Evolutionary conservation across 129 eudicot species (phyloP).

Genomic region (Scalesia atractyloides): DNA sequence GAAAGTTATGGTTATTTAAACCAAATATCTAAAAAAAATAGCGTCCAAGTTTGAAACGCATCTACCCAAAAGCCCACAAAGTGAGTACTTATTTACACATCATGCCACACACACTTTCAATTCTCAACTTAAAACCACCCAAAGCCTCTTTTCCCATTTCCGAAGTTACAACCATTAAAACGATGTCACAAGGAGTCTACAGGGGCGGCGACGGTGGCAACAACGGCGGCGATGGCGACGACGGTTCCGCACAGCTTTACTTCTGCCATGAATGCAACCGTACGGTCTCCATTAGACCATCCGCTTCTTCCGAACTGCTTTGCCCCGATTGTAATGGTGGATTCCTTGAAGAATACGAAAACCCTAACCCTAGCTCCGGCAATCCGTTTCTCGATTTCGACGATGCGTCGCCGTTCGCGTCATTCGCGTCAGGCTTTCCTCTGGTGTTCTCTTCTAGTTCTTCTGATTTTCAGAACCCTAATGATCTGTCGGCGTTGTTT

Average conservation of each 20-base stretch:
- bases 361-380: conserved; percentile 47
- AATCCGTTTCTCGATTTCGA: conserved; percentile 38
- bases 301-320: conserved; percentile 47
- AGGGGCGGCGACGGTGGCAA: conserved; percentile 16
- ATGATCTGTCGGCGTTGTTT: conserved; percentile 41
- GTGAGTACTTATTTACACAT: background rate
- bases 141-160: background rate
- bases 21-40: no score
- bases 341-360: conserved; percentile 72
- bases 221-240: background rate
- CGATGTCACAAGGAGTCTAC: conserved; percentile 34
- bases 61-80: background rate
- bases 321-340: conserved; percentile 84
- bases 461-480: conserved; percentile 31
- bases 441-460: conserved; percentile 42
- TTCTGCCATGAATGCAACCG: conserved; percentile 78
- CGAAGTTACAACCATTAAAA: conserved; percentile 14
- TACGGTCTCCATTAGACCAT: conserved; percentile 48
- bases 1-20: no score
- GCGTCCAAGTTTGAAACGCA: background rate
- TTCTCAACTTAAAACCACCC: background rate
- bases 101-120: background rate
- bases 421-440: conserved; percentile 36
- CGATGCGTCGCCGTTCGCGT: conserved; percentile 35
- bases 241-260: conserved; percentile 41